A percentile compares a stretch with the other conserved stretches of the same genome.
phyloP scores from a whole-genome alignment of 1,284 basidiomycete genomes.

The Kwoniella shivajii region DNA sequence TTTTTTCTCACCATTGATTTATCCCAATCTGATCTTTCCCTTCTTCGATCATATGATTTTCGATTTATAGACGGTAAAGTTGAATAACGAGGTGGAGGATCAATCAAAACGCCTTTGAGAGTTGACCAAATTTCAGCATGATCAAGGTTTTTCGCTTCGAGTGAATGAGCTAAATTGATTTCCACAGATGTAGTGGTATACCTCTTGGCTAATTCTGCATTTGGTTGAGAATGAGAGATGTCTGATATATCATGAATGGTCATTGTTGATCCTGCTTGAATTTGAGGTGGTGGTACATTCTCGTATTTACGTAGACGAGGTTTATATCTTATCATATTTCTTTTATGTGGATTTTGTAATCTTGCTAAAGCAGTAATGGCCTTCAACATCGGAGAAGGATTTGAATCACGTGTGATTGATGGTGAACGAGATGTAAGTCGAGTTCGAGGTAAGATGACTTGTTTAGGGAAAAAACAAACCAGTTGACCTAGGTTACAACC shows the following conservation, averaged over 20 bases:
- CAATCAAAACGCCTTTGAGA: constrained; percentile 59
- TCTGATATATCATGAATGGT: constrained; percentile 65
- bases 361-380: constrained; percentile 47
- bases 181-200: constrained; percentile 58
- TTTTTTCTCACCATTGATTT: constrained; percentile 41
- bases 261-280: constrained; percentile 56
- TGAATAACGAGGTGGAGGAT: constrained; percentile 44
- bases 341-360: constrained; percentile 41
- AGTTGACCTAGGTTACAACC: constrained; percentile 67
- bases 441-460: constrained; percentile 42
- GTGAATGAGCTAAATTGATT: constrained; percentile 65
- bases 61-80: constrained; percentile 11
- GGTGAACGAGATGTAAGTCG: constrained; percentile 46
- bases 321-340: constrained; percentile 24
- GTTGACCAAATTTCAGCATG: constrained; percentile 74
- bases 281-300: constrained; percentile 22
- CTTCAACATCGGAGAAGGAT: constrained; percentile 36
- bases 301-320: constrained; percentile 28
- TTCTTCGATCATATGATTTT: constrained; percentile 7
- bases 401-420: constrained; percentile 30
- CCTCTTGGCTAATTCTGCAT: constrained; percentile 64
- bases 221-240: constrained; percentile 58
- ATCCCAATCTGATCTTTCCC: constrained; percentile 41
- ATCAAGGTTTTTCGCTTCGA: constrained; percentile 64
- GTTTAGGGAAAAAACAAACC: constrained; percentile 76